Evolutionary conservation across 2,329 filamentous ascomycete species (phyloP), one percentile per base, ranked within the genome.

Genomic region (Phoma herbarum): DNA sequence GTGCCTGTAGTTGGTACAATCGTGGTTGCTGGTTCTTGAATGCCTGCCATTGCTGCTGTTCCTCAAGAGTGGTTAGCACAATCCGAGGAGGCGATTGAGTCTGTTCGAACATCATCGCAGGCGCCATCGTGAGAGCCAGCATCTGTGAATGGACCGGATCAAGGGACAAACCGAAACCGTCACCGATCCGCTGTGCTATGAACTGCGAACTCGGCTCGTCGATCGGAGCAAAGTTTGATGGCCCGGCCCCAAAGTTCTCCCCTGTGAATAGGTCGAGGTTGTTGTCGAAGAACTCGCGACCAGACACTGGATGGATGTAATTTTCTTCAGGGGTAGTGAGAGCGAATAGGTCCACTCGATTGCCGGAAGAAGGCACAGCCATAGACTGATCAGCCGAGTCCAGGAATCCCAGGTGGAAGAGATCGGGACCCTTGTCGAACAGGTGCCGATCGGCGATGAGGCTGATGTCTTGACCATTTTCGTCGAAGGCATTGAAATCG

Each of bases 381-480:
- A 46, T 20, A 9, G 43, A 14, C 12, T 20, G n/a, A n/a, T 2
- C 18, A 22, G 33, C 11, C 31, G 7, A 3, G n/a, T 18, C 33
- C 11, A 11, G 4, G 9, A 4, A 16, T 2, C 18, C 10, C 14
- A 33, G 12, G n/a, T 4, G 14, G 16, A 45, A 53, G 5, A 58
- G 18, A 22, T 49, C 50, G 4, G 39, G 29, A 20, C 50, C 56
- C 8, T 50, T 31, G 23, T 43, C 18, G 43, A 58, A 49, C 2
- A 47, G 52, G 20, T 44, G 44, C 16, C 28, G 48, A 37, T 53
- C 23, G 11, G 44, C 49, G 2, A 50, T 8, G 2, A 45, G 25
- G 3, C 28, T 10, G 4, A 41, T 11, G 31, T 52, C 45, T 11
- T 29, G 29, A 2, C 25, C 18, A 2, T 49, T 20, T 2, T 52